A percentile compares a stretch with the other conserved stretches of the same genome.
These are phyloP conservation scores for Fusarium brachygibbosum DNA, from an alignment of 2,329 filamentous ascomycete species.

Conservation along the genomic window DNA sequence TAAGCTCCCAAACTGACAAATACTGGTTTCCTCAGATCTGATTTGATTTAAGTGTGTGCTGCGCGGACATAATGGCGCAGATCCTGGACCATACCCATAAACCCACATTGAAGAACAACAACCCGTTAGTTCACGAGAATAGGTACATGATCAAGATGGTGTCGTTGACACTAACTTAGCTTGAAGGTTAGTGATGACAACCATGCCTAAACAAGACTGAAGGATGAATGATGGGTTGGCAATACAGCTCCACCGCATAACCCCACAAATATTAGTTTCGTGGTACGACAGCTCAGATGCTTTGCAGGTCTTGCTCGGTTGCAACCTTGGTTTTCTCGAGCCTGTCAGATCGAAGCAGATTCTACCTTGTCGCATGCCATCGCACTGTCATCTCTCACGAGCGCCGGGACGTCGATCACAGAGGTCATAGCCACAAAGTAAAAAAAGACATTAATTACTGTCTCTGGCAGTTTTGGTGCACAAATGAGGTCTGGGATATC, in stretches of 20 bases:
- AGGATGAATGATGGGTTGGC: constrained; percentile 28
- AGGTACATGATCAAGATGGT: constrained; percentile 32
- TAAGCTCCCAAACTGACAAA: constrained; percentile 27
- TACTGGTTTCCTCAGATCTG: constrained; percentile 7
- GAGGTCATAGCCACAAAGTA: constrained; percentile 39
- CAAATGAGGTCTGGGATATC: constrained; percentile 34
- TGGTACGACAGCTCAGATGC: constrained; percentile 37
- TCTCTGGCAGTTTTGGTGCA: constrained; percentile 17
- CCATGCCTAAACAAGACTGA: constrained; percentile 33
- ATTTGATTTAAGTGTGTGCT: constrained; percentile 10
- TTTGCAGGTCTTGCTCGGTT: constrained; percentile 26
- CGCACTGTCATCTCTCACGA: constrained; percentile 14
- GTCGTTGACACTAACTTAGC: constrained; percentile 37
- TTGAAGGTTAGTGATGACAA: constrained; percentile 41
- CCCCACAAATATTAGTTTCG: constrained; percentile 30
- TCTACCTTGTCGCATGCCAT: constrained; percentile 19
- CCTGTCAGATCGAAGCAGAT: constrained; percentile 24
- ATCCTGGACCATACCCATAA: constrained; percentile 2
- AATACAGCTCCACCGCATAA: constrained; percentile 33
- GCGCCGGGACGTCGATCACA: constrained; percentile 27
- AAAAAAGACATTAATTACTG: constrained; percentile 21
- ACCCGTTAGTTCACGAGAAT: constrained; percentile 29
- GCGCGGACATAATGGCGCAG: constrained; percentile 33
- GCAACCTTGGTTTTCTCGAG: constrained; percentile 24
- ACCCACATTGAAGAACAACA: constrained; percentile 29